Percentiles rank a stretch among this genome's conserved stretches.
Conservation (phyloP, 2,329 filamentous ascomycete genomes). For the Thielaviopsis punctulata region DNA sequence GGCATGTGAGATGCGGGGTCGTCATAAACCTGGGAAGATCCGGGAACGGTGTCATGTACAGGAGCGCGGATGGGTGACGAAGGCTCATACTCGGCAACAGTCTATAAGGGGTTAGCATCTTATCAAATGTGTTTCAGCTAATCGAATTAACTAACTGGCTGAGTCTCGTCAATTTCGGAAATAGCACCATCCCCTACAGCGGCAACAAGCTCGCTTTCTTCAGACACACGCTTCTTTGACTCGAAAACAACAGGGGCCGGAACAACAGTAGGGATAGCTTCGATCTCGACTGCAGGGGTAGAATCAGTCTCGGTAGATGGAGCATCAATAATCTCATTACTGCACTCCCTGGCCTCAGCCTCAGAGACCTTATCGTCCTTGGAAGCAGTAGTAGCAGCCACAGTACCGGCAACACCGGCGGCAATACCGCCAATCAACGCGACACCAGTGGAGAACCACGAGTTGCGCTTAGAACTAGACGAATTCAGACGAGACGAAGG, state of each 20-base stretch:
- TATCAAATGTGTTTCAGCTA: slow-evolving; percentile 17
- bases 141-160: slow-evolving; percentile 5
- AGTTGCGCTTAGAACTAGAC: background rate
- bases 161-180: slow-evolving; percentile 10
- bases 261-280: background rate
- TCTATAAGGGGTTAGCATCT: slow-evolving; percentile 9
- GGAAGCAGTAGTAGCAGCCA: background rate
- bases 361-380: background rate
- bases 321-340: background rate
- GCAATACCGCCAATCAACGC: background rate
- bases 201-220: background rate
- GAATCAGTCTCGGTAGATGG: background rate
- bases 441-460: background rate
- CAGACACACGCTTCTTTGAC: background rate
- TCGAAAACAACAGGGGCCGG: background rate
- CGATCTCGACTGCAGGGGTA: background rate
- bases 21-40: background rate
- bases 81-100: slow-evolving; percentile 8
- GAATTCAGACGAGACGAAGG: background rate
- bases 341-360: background rate
- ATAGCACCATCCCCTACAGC: slow-evolving; percentile 6
- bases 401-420: background rate
- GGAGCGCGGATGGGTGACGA: slow-evolving; percentile 8
- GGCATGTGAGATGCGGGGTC: background rate
- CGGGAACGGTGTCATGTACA: background rate